A percentile compares a stretch with the other conserved stretches of the same genome.
These are phyloP conservation scores for Phylloporus sp. DNA, from an alignment of 768 basidiomycete species.

Conservation along the genomic window DNA sequence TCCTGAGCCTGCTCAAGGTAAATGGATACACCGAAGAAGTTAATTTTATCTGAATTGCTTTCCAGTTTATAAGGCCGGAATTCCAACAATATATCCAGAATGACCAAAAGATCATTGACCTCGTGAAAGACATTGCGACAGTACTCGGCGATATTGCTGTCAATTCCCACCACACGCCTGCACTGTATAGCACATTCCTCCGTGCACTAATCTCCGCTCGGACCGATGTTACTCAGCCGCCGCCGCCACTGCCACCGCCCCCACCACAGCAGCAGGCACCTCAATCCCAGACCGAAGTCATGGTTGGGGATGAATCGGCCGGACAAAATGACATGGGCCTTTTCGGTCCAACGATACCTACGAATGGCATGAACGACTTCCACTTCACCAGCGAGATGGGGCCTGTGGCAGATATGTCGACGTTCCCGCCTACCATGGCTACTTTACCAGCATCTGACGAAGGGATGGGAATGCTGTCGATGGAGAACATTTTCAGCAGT, in stretches of 20 bases:
- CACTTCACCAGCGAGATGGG: slow-evolving; percentile 82
- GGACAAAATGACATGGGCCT: slow-evolving; percentile 28
- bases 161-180: slow-evolving; percentile 81
- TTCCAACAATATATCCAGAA: slow-evolving; percentile 72
- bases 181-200: slow-evolving; percentile 81
- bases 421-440: slow-evolving; percentile 86
- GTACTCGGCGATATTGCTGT: slow-evolving; percentile 73
- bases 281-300: slow-evolving; percentile 17
- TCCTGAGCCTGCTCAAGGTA: slow-evolving; percentile 89
- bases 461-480: slow-evolving; percentile 52
- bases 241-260: not conserved
- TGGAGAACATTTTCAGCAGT: slow-evolving; percentile 76
- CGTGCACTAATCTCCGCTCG: slow-evolving; percentile 65
- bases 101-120: slow-evolving; percentile 62
- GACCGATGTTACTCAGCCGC: slow-evolving; percentile 29
- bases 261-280: slow-evolving; percentile 6
- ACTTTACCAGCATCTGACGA: slow-evolving; percentile 40
- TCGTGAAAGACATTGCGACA: slow-evolving; percentile 79
- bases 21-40: slow-evolving; percentile 8
- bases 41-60: slow-evolving; percentile 11
- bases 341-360: slow-evolving; percentile 20
- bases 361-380: slow-evolving; percentile 43
- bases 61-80: slow-evolving; percentile 75
- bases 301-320: slow-evolving; percentile 16
- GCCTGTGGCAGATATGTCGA: slow-evolving; percentile 73